phyloP scores from a whole-genome alignment of 768 basidiomycete genomes.

The Agrocybe pediades region DNA sequence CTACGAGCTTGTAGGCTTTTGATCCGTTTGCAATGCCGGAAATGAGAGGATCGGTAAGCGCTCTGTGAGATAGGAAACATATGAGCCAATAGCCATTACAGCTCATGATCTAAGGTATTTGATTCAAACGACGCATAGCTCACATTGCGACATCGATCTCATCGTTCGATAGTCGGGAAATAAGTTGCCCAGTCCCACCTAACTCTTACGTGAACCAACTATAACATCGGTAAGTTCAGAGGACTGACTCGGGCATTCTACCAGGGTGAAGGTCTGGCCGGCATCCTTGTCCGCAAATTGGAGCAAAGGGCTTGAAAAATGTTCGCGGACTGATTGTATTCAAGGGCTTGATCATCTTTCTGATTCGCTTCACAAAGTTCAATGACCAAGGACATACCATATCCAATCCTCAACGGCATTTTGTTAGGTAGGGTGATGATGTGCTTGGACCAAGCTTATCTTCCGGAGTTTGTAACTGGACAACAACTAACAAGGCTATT shows the following conservation, averaged over 20 bases:
- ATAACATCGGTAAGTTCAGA: background rate
- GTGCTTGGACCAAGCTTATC: too few species aligned
- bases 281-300: constrained; percentile 76
- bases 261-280: constrained; percentile 74
- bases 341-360: background rate
- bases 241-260: constrained; percentile 82
- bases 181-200: constrained; percentile 89
- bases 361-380: background rate
- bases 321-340: constrained; percentile 66
- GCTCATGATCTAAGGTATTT: background rate
- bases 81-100: background rate
- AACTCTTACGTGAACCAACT: background rate
- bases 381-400: constrained; percentile 32
- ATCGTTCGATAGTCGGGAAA: constrained; percentile 69
- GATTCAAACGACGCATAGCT: constrained; percentile 16
- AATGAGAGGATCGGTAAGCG: constrained; percentile 20
- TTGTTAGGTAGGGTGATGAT: too few species aligned
- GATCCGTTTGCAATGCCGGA: constrained; percentile 70
- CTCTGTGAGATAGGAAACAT: background rate
- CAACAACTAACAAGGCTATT: too few species aligned
- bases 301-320: constrained; percentile 91
- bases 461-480: too few species aligned
- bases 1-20: constrained; percentile 85
- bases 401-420: constrained; percentile 39
- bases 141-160: constrained; percentile 86